Base-by-base conservation (phyloP, 768 basidiomycete genomes). In the Trametes sanguinea region DNA sequence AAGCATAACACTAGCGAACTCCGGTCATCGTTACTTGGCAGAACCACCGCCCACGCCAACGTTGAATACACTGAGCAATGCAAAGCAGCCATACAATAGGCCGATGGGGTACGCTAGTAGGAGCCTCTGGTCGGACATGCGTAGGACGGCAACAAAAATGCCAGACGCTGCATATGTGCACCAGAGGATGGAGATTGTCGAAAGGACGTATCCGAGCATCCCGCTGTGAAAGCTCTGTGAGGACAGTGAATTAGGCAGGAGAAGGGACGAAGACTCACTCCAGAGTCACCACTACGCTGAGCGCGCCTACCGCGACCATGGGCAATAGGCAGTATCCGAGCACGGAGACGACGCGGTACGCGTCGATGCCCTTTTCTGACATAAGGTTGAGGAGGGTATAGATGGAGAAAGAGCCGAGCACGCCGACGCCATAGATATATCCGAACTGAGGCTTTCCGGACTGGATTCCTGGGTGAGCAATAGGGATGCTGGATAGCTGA, bases 381-480 rank as follows among this genome's bases (percentile, higher is more conserved):
- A 99, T 98, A 65, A 98, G 82, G 74, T 99, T 98, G 65, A 99
- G 84, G 61, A 99, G 88, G 54, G 88, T 85, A 81, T 98, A 98
- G 72, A 98, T 88, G 30, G 94, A 93, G 11, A 85, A 83, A 6
- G 90, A 94, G 55, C 97, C 97, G 68, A 98, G 85, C n/a, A 98
- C 84, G 55, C 91, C 96, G 65, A 99, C 92, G 40, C 96, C 97
- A 73, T 99, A 99, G 61, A 98, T 98, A 75, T 98, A 98, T 51
- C 92, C 94, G 75, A 99, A 99, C 73, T 98, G 97, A 4, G 93
- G 92, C 79, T 97, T 98, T 61, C 97, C 97, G 6, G 96, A 97
- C 97, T 99, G 44, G 30, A 39, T 32, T 11, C 8, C 17, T 8
- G 16, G 8, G n/a, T 29, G 3, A 37, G 33, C 7, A 40, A 14